Evolutionary conservation across 768 basidiomycete genomes (phyloP), one percentile per base, ranked within the genome.

Genomic region (Termitomyces sp.): DNA sequence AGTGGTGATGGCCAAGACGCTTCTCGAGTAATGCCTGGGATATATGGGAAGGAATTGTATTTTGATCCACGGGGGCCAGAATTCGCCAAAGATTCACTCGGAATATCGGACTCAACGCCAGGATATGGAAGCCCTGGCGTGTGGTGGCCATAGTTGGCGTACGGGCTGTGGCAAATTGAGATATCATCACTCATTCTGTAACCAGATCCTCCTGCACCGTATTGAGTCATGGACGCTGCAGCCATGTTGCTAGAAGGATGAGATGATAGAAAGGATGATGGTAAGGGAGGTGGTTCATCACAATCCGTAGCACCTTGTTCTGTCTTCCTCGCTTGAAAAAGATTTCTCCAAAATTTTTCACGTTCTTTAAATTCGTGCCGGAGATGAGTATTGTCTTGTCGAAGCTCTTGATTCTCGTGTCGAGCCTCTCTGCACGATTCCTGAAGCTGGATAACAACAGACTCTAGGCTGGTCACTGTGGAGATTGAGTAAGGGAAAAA

Each of bases 381-480:
- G 23, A 91, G 74, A 44, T 83, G 84, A 50, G 70, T 69, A 62
- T 85, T 87, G 60, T 91, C 85, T 62, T 84, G 82, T 50, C 78
- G 79, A 62, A 89, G 75, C 38, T 85, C 84, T n/a, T 72, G 68
- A 38, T 77, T 74, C 62, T 91, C 86, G 50, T 75, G 71, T 53
- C 82, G 81, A 48, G 85, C 75, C 60, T 88, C 85, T 59, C 86
- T 78, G 67, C 85, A 87, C 10, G 89, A 87, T 55, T 91, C 90
- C 65, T 94, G 91, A 38, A 94, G 80, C 61, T 89, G 86, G 26
- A 91, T 70, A 54, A 94, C 89, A 51, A 92, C 89, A n/a, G 82
- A 82, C 70, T 93, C 91, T 53, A 93, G 76, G 64, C 84, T 91
- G 23, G 87, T 91, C 62, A 93, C 90, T 87, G 68, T 30, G 44